phyloP scores from a whole-genome alignment of 805 yeast genomes.

The Candida khao-thaluensis region DNA sequence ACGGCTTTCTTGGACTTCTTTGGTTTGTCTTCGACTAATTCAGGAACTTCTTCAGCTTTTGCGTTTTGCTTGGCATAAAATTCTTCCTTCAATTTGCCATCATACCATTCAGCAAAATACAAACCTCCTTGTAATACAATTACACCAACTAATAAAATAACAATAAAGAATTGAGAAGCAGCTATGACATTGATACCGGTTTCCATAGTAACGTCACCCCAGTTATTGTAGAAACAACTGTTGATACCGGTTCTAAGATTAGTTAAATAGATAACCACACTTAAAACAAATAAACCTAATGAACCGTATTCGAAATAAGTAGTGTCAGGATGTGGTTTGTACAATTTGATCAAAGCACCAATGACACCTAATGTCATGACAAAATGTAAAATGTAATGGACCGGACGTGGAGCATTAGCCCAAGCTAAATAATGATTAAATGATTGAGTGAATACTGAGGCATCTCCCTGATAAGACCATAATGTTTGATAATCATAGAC shows the following conservation, averaged over 20 bases:
- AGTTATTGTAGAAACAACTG: conserved; percentile 65
- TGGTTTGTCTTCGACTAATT: conserved; percentile 2
- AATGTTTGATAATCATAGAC: conserved; percentile 79
- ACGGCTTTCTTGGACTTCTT: conserved; percentile 16
- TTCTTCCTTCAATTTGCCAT: conserved; percentile 31
- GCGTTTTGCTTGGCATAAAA: conserved; percentile 27
- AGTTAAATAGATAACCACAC: conserved; percentile 77
- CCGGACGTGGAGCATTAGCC: conserved; percentile 60
- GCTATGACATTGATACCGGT: conserved; percentile 92
- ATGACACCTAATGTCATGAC: conserved; percentile 63
- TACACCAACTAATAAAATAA: conserved; percentile 73
- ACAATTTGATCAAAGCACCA: conserved; percentile 75
- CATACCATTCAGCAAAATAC: conserved; percentile 78
- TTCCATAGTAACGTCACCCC: conserved; percentile 91
- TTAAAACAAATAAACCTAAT: conserved; percentile 67
- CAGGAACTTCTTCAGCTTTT: conserved; percentile 13
- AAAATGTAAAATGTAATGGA: conserved; percentile 62
- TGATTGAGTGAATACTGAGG: conserved; percentile 50
- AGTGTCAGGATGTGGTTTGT: conserved; percentile 82
- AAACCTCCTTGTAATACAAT: conserved; percentile 82
- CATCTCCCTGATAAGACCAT: conserved; percentile 52
- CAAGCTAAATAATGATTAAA: conserved; percentile 72
- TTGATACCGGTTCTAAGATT: conserved; percentile 79
- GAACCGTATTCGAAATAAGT: conserved; percentile 90
- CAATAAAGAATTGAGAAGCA: conserved; percentile 78